Evolutionary conservation across 2,329 filamentous ascomycete genomes (phyloP).

Genomic region (Talaromyces marneffei): DNA sequence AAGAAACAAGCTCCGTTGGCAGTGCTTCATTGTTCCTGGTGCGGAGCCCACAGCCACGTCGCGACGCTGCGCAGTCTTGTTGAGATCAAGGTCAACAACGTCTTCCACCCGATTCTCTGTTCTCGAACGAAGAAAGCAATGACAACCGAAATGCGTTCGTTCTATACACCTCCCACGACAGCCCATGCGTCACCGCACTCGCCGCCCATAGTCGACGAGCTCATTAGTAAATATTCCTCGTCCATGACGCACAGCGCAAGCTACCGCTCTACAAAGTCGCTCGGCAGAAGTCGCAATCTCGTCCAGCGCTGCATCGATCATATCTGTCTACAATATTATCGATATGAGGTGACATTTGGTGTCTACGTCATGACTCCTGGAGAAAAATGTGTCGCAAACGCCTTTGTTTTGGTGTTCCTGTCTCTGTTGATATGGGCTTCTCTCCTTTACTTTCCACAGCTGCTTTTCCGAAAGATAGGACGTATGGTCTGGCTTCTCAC

Average conservation of each 20-base stretch:
- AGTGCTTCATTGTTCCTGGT: background rate
- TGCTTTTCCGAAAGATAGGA: constrained; percentile 33
- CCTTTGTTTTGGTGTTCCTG: constrained; percentile 33
- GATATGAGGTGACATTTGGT: constrained; percentile 43
- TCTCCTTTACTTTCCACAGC: constrained; percentile 32
- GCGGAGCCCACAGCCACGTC: background rate
- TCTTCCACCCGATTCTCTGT: background rate
- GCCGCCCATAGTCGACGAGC: constrained; percentile 28
- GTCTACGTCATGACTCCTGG: constrained; percentile 40
- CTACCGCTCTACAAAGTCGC: constrained; percentile 7
- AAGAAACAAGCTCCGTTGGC: background rate
- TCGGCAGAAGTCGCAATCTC: constrained; percentile 21
- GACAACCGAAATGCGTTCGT: constrained; percentile 31
- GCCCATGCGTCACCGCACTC: constrained; percentile 27
- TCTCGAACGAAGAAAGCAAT: constrained; percentile 14
- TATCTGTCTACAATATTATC: constrained; percentile 40
- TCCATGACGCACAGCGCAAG: constrained; percentile 20
- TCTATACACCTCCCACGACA: constrained; percentile 29
- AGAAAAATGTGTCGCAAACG: constrained; percentile 41
- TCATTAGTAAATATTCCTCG: constrained; percentile 31
- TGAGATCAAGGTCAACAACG: background rate
- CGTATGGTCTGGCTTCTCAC: constrained; percentile 35
- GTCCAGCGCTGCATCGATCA: constrained; percentile 28
- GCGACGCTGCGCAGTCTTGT: background rate
- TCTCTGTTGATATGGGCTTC: constrained; percentile 33